Evolutionary conservation across 2,329 filamentous ascomycete species (phyloP).

Genomic region (Aspergillus sp.): DNA sequence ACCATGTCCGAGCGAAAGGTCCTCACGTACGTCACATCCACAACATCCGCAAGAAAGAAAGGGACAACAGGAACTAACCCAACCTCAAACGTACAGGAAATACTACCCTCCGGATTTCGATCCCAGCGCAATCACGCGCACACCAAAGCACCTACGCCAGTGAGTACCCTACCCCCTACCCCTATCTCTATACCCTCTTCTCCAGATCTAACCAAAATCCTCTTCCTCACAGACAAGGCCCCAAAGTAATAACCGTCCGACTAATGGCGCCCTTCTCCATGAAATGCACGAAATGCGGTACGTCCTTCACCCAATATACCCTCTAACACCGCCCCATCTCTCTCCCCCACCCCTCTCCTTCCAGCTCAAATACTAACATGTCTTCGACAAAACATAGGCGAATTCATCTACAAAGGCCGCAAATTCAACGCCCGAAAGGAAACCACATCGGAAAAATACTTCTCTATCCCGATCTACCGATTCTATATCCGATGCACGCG

Average conservation of each 20-base stretch:
- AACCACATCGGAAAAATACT: conserved; percentile 86
- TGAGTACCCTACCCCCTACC: background rate
- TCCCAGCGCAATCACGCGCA: conserved; percentile 73
- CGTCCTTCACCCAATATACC: background rate
- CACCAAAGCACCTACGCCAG: conserved; percentile 57
- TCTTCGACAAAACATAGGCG: conserved; percentile 45
- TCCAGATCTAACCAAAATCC: background rate
- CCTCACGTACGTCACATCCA: background rate
- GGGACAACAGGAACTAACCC: background rate
- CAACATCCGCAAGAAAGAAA: background rate
- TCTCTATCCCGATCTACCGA: conserved; percentile 80
- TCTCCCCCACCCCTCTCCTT: background rate
- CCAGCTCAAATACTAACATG: background rate
- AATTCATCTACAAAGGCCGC: conserved; percentile 88
- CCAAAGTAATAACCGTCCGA: conserved; percentile 81
- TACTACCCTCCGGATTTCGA: conserved; percentile 81
- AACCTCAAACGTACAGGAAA: conserved; percentile 29
- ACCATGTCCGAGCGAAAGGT: conserved; percentile 70
- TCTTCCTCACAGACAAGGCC: conserved; percentile 54
- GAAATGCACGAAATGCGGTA: conserved; percentile 60
- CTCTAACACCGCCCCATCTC: too few species aligned
- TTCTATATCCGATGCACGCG: conserved; percentile 92
- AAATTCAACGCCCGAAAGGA: conserved; percentile 97
- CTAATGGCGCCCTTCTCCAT: conserved; percentile 88
- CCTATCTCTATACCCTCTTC: background rate